A percentile compares a stretch with the other conserved stretches of the same genome.
Evolutionary conservation across 768 basidiomycete species (phyloP).

Genomic region (Hericium erinaceus): DNA sequence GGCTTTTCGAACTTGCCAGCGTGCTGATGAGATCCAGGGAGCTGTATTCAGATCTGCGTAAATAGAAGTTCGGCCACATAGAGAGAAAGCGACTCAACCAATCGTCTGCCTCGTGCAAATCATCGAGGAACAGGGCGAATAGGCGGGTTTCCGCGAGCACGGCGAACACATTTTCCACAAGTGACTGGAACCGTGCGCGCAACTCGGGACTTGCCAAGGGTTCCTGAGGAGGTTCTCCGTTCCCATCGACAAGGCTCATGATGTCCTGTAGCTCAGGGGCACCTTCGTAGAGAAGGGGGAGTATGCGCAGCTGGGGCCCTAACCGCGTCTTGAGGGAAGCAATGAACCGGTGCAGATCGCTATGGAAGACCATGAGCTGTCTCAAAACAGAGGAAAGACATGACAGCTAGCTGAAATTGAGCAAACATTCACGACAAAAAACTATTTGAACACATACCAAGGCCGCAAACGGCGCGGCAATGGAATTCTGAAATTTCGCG

Average conservation of each 20-base stretch:
- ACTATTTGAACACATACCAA: conserved; percentile 31
- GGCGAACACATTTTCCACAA: conserved; percentile 61
- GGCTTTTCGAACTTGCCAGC: conserved; percentile 52
- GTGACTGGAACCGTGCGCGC: conserved; percentile 58
- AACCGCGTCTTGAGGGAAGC: conserved; percentile 45
- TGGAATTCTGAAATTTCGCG: conserved; percentile 58
- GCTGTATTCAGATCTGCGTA: conserved; percentile 23
- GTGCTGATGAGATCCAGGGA: conserved; percentile 59
- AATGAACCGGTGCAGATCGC: conserved; percentile 61
- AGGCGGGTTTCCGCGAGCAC: conserved; percentile 62
- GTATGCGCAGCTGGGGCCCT: conserved; percentile 62
- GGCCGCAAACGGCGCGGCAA: conserved; percentile 62
- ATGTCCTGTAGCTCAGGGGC: conserved; percentile 63
- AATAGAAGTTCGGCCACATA: not conserved
- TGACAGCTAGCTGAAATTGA: conserved; percentile 34
- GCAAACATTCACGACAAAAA: not conserved
- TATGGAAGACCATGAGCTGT: conserved; percentile 67
- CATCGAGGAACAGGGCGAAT: conserved; percentile 65
- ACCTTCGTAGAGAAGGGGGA: conserved; percentile 62
- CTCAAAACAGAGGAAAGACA: conserved; percentile 64
- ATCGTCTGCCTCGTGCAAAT: conserved; percentile 67
- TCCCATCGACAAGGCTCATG: conserved; percentile 44
- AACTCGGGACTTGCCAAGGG: conserved; percentile 48
- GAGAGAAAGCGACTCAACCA: conserved; percentile 31
- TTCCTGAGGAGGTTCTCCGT: conserved; percentile 42